These are phyloP conservation scores for Colletotrichum graminicola DNA, from an alignment of 2,329 filamentous ascomycete species.

Conservation along the genomic window DNA sequence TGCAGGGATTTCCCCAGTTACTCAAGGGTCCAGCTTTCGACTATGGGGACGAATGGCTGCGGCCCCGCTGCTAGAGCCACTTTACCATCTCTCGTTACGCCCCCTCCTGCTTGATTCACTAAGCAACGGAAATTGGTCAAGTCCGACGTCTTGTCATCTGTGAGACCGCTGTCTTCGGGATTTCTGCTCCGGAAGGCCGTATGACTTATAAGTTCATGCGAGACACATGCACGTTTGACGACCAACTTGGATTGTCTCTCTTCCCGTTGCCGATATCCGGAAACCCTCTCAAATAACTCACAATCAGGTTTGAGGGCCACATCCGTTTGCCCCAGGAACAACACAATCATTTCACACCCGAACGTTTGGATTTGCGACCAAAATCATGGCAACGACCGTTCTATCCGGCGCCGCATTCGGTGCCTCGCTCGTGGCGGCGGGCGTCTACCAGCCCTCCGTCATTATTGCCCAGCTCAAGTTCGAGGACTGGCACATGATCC, in stretches of 20 bases:
- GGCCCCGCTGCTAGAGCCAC: conserved; percentile 38
- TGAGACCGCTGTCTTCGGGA: too few relatives aligned
- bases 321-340: conserved; percentile 1
- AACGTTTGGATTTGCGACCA: background rate
- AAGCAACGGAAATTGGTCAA: conserved; percentile 2
- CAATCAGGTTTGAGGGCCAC: background rate
- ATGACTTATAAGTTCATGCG: conserved; percentile 29
- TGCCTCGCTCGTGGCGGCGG: conserved; percentile 69
- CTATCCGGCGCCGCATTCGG: conserved; percentile 71
- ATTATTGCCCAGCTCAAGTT: conserved; percentile 72
- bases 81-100: conserved; percentile 15
- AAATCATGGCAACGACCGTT: conserved; percentile 49
- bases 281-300: background rate
- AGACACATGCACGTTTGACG: conserved; percentile 6
- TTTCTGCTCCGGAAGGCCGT: background rate
- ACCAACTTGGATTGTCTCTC: background rate
- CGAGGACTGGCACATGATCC: conserved; percentile 74
- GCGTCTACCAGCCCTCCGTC: conserved; percentile 70
- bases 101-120: conserved; percentile 29
- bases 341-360: background rate
- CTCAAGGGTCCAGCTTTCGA: conserved; percentile 1
- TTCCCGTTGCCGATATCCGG: background rate
- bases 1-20: conserved; percentile 10
- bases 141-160: background rate
- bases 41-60: conserved; percentile 22